Conservation (phyloP, 1,139 yeast species). For the Wickerhamiella infanticola region DNA sequence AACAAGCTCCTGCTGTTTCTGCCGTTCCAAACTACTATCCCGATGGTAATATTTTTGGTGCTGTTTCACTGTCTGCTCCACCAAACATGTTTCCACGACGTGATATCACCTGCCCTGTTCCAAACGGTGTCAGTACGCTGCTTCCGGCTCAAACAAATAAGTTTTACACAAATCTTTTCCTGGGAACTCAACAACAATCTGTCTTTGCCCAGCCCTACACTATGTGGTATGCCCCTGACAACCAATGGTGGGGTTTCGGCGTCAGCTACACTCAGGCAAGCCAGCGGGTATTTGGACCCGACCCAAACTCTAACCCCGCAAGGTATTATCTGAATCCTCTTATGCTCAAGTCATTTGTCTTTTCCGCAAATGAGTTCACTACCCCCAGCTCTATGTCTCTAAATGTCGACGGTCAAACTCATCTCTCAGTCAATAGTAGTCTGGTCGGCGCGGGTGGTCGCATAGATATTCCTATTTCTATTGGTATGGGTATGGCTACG, state of each 20-base stretch:
- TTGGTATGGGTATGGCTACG: conserved; percentile 71
- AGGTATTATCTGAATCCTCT: conserved; percentile 42
- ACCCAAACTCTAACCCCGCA: conserved; percentile 22
- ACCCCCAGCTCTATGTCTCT: conserved; percentile 24
- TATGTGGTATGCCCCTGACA: conserved; percentile 34
- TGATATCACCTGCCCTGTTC: conserved; percentile 33
- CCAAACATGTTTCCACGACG: conserved; percentile 34
- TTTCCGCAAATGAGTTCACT: conserved; percentile 40
- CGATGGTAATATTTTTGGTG: conserved; percentile 32
- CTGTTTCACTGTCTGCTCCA: conserved; percentile 37
- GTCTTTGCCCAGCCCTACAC: conserved; percentile 49
- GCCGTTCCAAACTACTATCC: conserved; percentile 11
- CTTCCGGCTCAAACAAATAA: conserved; percentile 56
- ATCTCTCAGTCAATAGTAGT: conserved; percentile 40
- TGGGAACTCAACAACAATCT: conserved; percentile 34
- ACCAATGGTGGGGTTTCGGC: conserved; percentile 39
- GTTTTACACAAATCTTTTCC: conserved; percentile 60
- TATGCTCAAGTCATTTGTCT: conserved; percentile 35
- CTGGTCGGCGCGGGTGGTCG: conserved; percentile 26
- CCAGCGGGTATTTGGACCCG: conserved; percentile 31
- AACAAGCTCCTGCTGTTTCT: conserved; percentile 5
- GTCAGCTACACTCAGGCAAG: conserved; percentile 39
- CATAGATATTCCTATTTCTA: conserved; percentile 32
- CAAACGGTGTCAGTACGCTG: conserved; percentile 33
- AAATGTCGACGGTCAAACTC: conserved; percentile 32